Percentiles rank a stretch among this genome's conserved stretches.
phyloP scores from a whole-genome alignment of 1,139 yeast species.

The Hyphopichia buzzinii region DNA sequence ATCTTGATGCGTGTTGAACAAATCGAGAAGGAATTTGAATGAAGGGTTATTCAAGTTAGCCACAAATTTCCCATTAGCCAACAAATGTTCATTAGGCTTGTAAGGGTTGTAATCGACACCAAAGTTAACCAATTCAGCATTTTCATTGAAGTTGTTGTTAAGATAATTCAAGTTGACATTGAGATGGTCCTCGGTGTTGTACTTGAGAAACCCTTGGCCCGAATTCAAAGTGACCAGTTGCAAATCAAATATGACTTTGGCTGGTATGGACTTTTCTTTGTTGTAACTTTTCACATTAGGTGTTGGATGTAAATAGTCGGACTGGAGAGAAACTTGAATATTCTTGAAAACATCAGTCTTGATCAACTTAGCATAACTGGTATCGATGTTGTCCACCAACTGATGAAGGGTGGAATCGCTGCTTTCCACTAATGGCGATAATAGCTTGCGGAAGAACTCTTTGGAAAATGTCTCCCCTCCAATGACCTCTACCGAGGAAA shows the following conservation, averaged over 20 bases:
- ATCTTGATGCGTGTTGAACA: slow-evolving; percentile 36
- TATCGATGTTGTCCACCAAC: slow-evolving; percentile 28
- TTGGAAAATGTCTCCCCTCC: slow-evolving; percentile 51
- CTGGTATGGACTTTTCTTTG: slow-evolving; percentile 35
- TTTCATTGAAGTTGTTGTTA: slow-evolving; percentile 44
- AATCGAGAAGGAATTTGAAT: slow-evolving; percentile 36
- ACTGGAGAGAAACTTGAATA: slow-evolving; percentile 30
- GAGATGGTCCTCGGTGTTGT: slow-evolving; percentile 40
- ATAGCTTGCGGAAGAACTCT: slow-evolving; percentile 44
- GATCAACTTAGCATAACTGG: slow-evolving; percentile 25
- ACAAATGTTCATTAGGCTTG: slow-evolving; percentile 43
- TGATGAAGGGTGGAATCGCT: slow-evolving; percentile 48
- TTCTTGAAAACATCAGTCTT: slow-evolving; percentile 46
- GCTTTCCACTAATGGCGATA: slow-evolving; percentile 41
- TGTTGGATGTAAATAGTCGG: slow-evolving; percentile 35
- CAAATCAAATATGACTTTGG: slow-evolving; percentile 40
- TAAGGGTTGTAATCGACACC: slow-evolving; percentile 48
- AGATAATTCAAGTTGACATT: slow-evolving; percentile 39
- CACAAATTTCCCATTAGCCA: slow-evolving; percentile 32
- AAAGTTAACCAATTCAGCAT: slow-evolving; percentile 41
- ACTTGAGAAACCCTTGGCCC: slow-evolving; percentile 35
- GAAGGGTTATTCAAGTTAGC: slow-evolving; percentile 41
- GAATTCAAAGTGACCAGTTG: slow-evolving; percentile 31
- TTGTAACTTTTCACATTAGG: slow-evolving; percentile 24
- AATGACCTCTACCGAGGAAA: slow-evolving; percentile 44